Conservation (phyloP, 2,329 filamentous ascomycete genomes). For the Stachybotrys chartarum region DNA sequence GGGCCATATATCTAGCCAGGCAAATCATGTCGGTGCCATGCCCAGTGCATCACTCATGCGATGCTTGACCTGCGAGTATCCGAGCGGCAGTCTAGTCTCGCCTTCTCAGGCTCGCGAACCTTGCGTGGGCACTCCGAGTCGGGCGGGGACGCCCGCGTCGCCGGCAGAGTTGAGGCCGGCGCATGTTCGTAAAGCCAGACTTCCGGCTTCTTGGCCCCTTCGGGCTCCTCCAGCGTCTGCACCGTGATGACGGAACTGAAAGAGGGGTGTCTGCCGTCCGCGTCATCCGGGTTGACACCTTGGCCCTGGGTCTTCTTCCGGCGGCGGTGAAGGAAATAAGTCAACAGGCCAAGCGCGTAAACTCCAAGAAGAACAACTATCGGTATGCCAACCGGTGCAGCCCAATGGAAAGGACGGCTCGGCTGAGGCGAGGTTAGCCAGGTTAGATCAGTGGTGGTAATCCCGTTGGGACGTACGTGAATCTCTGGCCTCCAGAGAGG, state of each 20-base stretch:
- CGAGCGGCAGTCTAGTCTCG: not conserved
- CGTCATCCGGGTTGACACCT: conserved; percentile 8
- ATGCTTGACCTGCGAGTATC: not conserved
- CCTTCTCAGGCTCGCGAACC: not conserved
- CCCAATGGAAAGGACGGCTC: conserved; percentile 13
- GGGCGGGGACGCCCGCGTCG: not conserved
- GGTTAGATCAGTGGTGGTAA: not conserved
- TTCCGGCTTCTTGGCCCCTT: conserved; percentile 9
- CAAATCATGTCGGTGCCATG: too few relatives aligned
- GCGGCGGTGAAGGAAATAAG: conserved; percentile 18
- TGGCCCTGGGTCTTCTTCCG: conserved; percentile 14
- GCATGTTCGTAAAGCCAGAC: conserved; percentile 4
- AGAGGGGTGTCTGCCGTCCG: conserved; percentile 10
- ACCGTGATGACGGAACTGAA: conserved; percentile 14
- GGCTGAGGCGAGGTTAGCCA: conserved; percentile 9
- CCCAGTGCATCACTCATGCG: not conserved
- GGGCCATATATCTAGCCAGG: too few relatives aligned
- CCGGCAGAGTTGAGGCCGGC: not conserved
- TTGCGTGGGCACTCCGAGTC: not conserved
- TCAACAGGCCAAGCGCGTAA: conserved; percentile 18
- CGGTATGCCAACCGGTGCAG: conserved; percentile 20
- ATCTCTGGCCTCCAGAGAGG: conserved; percentile 22
- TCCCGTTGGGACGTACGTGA: conserved; percentile 8
- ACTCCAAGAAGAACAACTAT: conserved; percentile 20
- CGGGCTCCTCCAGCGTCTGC: conserved; percentile 10